Evolutionary conservation across 257 asterid genomes (phyloP).

Genomic region (Fraxinus excelsior): DNA sequence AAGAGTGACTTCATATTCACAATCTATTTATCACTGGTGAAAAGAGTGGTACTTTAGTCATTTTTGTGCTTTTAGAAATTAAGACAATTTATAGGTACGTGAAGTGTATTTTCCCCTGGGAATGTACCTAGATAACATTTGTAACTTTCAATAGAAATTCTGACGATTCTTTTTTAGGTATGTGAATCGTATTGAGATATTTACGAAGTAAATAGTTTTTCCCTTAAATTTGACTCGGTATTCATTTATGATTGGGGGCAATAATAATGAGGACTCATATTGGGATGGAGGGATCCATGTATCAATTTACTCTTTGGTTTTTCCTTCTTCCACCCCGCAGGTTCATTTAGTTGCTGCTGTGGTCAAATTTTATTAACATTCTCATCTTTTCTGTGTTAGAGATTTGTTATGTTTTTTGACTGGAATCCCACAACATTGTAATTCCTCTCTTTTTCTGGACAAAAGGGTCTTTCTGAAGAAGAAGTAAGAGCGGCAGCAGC

Average conservation of each 20-base stretch:
- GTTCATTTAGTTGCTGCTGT: background rate
- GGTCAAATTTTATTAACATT: background rate
- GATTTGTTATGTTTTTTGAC: conserved; percentile 14
- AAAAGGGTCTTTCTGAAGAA: conserved; percentile 98
- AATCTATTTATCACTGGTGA: background rate
- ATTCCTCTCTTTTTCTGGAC: conserved; percentile 28
- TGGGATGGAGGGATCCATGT: conserved; percentile 17
- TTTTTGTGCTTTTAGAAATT: background rate
- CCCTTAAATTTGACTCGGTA: background rate
- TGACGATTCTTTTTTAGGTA: background rate
- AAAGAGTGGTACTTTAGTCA: background rate
- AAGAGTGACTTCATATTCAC: background rate
- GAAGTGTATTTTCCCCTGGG: background rate
- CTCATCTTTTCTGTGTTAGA: conserved; percentile 9
- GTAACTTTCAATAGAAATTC: conserved; percentile 2
- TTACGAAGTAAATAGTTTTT: background rate
- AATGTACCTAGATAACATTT: conserved; percentile 2
- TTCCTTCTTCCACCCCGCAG: background rate
- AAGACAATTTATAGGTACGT: background rate
- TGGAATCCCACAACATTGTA: conserved; percentile 14
- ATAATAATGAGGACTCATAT: background rate
- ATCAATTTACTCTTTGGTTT: conserved; percentile 1
- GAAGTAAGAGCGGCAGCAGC: conserved; percentile 97
- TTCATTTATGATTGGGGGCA: conserved; percentile 10
- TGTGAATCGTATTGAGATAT: background rate